Evolutionary conservation across 306 rosid species (phyloP).

Genomic region (Trifolium dubium): DNA sequence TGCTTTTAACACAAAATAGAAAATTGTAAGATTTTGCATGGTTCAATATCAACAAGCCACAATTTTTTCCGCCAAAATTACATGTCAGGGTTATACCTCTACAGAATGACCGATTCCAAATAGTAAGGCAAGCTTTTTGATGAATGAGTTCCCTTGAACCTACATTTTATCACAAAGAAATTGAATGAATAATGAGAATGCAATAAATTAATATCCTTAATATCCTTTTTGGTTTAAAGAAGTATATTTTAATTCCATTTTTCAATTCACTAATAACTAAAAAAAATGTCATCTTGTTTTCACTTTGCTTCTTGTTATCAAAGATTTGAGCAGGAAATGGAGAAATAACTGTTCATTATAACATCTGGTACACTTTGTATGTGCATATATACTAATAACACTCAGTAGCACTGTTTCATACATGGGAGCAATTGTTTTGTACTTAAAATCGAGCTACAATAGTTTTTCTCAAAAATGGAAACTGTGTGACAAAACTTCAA

Average conservation of each 20-base stretch:
- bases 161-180: slow-evolving; percentile 51
- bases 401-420: slow-evolving; percentile 6
- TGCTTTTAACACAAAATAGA: slow-evolving; percentile 18
- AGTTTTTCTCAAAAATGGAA: slow-evolving; percentile 4
- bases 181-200: slow-evolving; percentile 3
- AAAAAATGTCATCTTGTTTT: not conserved
- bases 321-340: slow-evolving; percentile 15
- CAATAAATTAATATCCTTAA: slow-evolving; percentile 5
- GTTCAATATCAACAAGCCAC: slow-evolving; percentile 11
- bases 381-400: slow-evolving; percentile 14
- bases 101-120: slow-evolving; percentile 84
- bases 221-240: not conserved
- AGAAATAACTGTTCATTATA: slow-evolving; percentile 20
- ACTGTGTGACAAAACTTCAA: slow-evolving; percentile 15
- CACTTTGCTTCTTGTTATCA: slow-evolving; percentile 5
- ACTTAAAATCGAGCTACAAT: not conserved
- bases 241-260: not conserved
- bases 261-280: not conserved
- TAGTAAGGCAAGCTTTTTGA: slow-evolving; percentile 76
- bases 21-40: slow-evolving; percentile 16
- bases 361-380: slow-evolving; percentile 5
- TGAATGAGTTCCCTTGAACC: slow-evolving; percentile 98
- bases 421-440: not conserved
- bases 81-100: slow-evolving; percentile 63
- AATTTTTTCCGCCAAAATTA: not conserved